Evolutionary conservation across 495 filamentous ascomycete species (phyloP).

Genomic region (Talaromyces nanjingensis): DNA sequence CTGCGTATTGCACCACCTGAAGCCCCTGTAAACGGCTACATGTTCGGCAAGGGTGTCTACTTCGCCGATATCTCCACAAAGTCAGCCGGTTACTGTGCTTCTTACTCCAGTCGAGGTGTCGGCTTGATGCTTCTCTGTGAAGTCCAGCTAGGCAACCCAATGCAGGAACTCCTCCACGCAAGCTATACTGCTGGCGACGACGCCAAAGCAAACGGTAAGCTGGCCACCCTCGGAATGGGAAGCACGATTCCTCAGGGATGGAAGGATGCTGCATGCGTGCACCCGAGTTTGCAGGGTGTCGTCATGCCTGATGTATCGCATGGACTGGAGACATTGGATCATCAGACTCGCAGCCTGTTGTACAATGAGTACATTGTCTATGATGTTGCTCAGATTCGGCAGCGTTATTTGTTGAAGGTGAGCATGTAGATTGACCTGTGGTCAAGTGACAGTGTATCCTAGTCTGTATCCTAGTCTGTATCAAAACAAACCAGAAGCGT

Average conservation of each 20-base stretch:
- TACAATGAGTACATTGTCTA: conserved; percentile 69
- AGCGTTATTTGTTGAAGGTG: conserved; percentile 71
- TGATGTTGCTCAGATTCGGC: conserved; percentile 66
- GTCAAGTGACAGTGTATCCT: neutral
- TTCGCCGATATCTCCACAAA: conserved; percentile 76
- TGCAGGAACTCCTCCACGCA: conserved; percentile 46
- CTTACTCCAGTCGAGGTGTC: conserved; percentile 47
- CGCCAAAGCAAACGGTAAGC: conserved; percentile 49
- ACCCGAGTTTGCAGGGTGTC: conserved; percentile 56
- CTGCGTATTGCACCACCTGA: conserved; percentile 82
- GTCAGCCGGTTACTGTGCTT: conserved; percentile 69
- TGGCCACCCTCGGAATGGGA: conserved; percentile 65
- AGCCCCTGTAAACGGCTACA: conserved; percentile 70
- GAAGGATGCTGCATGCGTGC: conserved; percentile 66
- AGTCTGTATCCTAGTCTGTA: neutral
- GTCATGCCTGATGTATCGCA: conserved; percentile 43
- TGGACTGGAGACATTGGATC: neutral
- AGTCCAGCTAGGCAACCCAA: conserved; percentile 66
- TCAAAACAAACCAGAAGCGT: neutral
- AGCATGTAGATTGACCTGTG: conserved; percentile 17
- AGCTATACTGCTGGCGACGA: conserved; percentile 56
- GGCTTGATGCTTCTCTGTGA: conserved; percentile 70
- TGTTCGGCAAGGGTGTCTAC: conserved; percentile 88
- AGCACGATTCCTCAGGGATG: conserved; percentile 52
- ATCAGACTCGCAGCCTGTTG: conserved; percentile 10